Base-by-base conservation (phyloP, 805 yeast genomes). In the Yarrowia sp. region DNA sequence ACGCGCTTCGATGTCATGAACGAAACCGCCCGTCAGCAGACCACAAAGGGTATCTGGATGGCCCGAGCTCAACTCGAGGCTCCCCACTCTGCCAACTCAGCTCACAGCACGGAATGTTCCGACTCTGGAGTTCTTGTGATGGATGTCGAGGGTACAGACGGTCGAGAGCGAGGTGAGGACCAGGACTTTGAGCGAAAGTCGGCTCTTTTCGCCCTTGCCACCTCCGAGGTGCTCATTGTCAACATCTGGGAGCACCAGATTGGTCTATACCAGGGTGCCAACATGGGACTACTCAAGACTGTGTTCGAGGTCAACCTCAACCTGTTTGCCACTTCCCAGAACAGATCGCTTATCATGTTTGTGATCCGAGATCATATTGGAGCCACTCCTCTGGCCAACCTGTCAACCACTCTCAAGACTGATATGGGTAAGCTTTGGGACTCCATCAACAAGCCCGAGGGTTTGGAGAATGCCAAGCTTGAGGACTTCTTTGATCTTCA, bases 141-240 rank as follows among this genome's bases (percentile, higher is more conserved):
- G 82, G 99, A 95, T 73, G 98, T 95, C n/a, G 99, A 95, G 77
- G 99, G 99, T 56, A 92, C 98, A 0, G 99, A 95, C 77, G 98
- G 99, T 56, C 83, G 97, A 67, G 99, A 95, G 77, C 83, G 98
- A 65, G 98, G 98, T 26, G 99, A 95, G 71, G 98, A 95, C 76
- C 98, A 95, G 76, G 99, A 95, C 76, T 95, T 95, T 75, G 99
- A 95, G 76, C 83, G 99, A 66, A 95, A 95, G 70, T 92, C 97
- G 1, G 98, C 98, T 0, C 78, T 95, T 46, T 95, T 95, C 79
- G 98, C 99, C 0, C 79, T 95, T 67, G 85, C 98, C 11, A 92
- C 97, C 0, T 86, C 95, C 16, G 98, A 95, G 72, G 86, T 92
- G 5, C 80, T 95, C 70, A 91, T 95, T 67, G 88, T 95, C 46